phyloP scores from a whole-genome alignment of 306 rosid genomes.

The Glycine latifolia region DNA sequence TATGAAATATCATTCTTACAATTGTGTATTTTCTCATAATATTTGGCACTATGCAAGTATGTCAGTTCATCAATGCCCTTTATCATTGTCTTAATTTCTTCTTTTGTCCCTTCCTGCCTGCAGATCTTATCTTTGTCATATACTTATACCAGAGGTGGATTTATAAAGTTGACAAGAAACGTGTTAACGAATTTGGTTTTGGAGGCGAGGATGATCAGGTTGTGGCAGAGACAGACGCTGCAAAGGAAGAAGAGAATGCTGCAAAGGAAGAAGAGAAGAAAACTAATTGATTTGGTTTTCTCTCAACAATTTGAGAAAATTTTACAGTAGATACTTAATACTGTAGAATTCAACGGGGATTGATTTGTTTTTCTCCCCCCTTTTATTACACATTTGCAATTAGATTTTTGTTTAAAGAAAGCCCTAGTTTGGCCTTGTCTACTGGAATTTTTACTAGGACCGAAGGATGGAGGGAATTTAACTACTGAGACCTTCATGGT shows the following conservation, averaged over 20 bases:
- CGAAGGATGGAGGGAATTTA: constrained; percentile 22
- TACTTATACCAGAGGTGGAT: constrained; percentile 88
- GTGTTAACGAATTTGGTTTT: constrained; percentile 93
- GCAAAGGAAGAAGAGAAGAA: constrained; percentile 86
- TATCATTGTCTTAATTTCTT: constrained; percentile 28
- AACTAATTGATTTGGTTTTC: constrained; percentile 72
- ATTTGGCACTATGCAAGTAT: background rate
- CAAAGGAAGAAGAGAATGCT: constrained; percentile 80
- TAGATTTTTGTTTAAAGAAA: constrained; percentile 37
- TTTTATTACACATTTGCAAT: constrained; percentile 44
- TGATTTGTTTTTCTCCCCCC: constrained; percentile 42
- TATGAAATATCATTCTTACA: background rate
- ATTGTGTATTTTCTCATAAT: background rate
- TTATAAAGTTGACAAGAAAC: constrained; percentile 94
- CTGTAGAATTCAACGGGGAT: constrained; percentile 43
- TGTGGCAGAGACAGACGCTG: constrained; percentile 47
- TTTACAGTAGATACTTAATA: constrained; percentile 35
- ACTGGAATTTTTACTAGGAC: constrained; percentile 39
- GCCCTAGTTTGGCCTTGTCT: constrained; percentile 32
- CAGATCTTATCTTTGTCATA: constrained; percentile 94
- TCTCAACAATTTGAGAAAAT: constrained; percentile 24
- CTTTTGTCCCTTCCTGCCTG: constrained; percentile 42
- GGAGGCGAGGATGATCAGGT: constrained; percentile 83
- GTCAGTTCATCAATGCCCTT: background rate
- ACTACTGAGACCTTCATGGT: constrained; percentile 9